These are phyloP conservation scores for Cryoendolithus antarcticus DNA, from an alignment of 2,329 filamentous ascomycete species.

Conservation along the genomic window DNA sequence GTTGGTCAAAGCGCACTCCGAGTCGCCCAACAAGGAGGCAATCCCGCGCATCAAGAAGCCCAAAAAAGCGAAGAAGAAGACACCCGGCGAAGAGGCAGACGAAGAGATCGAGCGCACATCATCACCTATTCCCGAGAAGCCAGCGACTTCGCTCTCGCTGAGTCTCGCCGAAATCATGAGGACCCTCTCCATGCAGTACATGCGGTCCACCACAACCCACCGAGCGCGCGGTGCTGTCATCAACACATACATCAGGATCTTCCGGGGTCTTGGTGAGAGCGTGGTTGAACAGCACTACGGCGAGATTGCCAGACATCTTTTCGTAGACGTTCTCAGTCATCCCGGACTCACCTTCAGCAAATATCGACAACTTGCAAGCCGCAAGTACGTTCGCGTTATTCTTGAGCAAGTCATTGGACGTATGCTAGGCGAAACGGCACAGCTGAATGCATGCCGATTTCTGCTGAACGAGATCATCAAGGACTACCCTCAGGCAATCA, in stretches of 20 bases:
- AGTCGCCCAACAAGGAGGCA: conserved; percentile 38
- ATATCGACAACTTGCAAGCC: conserved; percentile 72
- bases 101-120: conserved; percentile 62
- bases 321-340: conserved; percentile 67
- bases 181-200: conserved; percentile 69
- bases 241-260: conserved; percentile 72
- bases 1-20: conserved; percentile 70
- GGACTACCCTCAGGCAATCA: conserved; percentile 81
- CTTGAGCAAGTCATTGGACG: conserved; percentile 73
- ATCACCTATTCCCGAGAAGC: conserved; percentile 64
- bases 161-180: conserved; percentile 67
- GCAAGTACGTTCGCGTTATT: conserved; percentile 72
- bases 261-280: conserved; percentile 67
- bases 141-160: conserved; percentile 56
- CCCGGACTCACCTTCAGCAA: conserved; percentile 67
- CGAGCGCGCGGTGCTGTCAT: conserved; percentile 70
- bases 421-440: conserved; percentile 80
- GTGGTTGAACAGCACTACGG: conserved; percentile 74
- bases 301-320: conserved; percentile 67
- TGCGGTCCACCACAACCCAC: conserved; percentile 65
- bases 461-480: conserved; percentile 83
- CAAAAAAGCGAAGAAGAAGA: conserved; percentile 62
- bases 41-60: conserved; percentile 52
- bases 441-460: conserved; percentile 66
- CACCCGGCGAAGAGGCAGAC: conserved; percentile 44